Evolutionary conservation across 345 rosid species (phyloP).

Genomic region (Boechera stricta): DNA sequence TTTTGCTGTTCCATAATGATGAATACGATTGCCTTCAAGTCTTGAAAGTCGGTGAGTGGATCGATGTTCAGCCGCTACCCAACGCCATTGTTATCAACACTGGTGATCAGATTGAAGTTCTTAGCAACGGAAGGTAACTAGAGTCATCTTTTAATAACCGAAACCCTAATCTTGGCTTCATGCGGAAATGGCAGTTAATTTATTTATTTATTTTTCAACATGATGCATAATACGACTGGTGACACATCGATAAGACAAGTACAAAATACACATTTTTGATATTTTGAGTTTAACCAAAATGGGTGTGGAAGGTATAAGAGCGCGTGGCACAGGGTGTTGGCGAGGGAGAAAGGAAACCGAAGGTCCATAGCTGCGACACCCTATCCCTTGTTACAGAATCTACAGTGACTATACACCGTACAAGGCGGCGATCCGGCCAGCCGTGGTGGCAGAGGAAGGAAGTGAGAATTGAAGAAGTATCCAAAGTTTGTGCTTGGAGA

Average conservation of each 20-base stretch:
- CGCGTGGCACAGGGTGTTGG: slow-evolving; percentile 78
- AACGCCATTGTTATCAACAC: slow-evolving; percentile 82
- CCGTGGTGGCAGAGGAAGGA: slow-evolving; percentile 47
- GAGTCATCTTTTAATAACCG: not conserved
- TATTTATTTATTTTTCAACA: not conserved
- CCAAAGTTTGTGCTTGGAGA: slow-evolving; percentile 89
- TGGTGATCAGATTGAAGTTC: slow-evolving; percentile 93
- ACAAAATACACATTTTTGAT: not conserved
- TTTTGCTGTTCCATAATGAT: slow-evolving; percentile 86
- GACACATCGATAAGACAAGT: not conserved
- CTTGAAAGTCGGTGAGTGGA: slow-evolving; percentile 80
- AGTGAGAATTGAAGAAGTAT: slow-evolving; percentile 42
- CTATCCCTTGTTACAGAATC: no score
- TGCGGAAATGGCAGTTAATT: not conserved
- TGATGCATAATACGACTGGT: not conserved
- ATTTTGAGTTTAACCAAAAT: not conserved
- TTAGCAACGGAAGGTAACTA: slow-evolving; percentile 67
- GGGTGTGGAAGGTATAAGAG: slow-evolving; percentile 66
- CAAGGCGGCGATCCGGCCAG: slow-evolving; percentile 79
- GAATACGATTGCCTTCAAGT: slow-evolving; percentile 80
- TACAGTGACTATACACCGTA: slow-evolving; percentile 24
- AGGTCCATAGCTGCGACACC: slow-evolving; percentile 63
- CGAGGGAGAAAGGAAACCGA: slow-evolving; percentile 59
- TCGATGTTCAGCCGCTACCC: slow-evolving; percentile 80
- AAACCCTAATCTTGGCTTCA: slow-evolving; percentile 43